Evolutionary conservation across 2,329 filamentous ascomycete species (phyloP), one percentile per base, ranked within the genome.

Genomic region (Sporothrix brasiliensis): DNA sequence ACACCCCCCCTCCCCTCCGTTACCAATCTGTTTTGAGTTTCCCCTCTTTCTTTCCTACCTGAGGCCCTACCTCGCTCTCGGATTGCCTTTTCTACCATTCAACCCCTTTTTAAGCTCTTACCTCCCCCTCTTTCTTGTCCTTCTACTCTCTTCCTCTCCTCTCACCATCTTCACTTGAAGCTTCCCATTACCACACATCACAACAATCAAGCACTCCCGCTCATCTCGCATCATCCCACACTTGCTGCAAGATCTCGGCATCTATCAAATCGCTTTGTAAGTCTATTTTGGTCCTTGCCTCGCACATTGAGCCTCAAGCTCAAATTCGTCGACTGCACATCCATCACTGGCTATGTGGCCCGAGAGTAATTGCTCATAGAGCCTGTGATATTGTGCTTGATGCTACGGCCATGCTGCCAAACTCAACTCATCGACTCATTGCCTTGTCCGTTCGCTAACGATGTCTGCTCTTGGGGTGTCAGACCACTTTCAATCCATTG

Each of bases 41-140:
- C 73, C 70, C 71, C 69, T 72, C 63, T 66, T 69, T 61, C 49
- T 47, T 47, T 50, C 49, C 49, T 21, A 34, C 66, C 52, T 60
- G 49, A 61, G 10, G 60, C 53, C 61, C 30, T 34, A 10, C 52
- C 34, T 53, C 66, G 41, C 67, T 70, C 47, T 44, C 56, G 49
- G 21, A 52, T 49, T 70, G 30, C 54, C 49, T 47, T 53, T 52
- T 41, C 39, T 47, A 44, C 56, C 34, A 34, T 52, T 34, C 63
- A 52, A 56, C 50, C 41, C 70, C 63, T 68, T 63, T 54, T 24
- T 63, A 27, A 58, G 27, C n/a, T 58, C 56, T 14, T 67, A 49
- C 52, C 50, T 61, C 50, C 54, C 50, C 49, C 67, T 41, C 58
- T n/a, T 16, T 66, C 41, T 47, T 44, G 7, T 56, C 24, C 47